A percentile compares a stretch with the other conserved stretches of the same genome.
Conservation (phyloP, 176 grass and related monocot species). For the Aegilops umbellulata region DNA sequence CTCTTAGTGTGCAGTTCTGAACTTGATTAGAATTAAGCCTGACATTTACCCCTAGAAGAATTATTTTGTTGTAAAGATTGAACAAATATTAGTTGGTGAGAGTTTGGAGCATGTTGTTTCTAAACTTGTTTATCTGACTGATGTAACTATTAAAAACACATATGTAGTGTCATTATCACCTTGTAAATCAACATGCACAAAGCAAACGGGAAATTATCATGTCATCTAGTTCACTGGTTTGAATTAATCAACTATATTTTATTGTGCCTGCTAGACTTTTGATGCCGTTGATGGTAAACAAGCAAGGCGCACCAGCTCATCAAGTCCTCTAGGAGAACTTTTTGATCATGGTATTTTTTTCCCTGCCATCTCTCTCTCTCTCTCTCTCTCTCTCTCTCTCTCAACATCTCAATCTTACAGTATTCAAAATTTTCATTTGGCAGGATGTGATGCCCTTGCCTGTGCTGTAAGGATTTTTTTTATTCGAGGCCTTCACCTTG, state of each 20-base stretch:
- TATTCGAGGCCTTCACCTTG: conserved; percentile 24
- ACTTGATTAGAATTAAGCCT: neutral
- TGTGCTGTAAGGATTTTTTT: conserved; percentile 85
- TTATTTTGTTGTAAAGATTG: neutral
- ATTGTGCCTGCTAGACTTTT: conserved; percentile 76
- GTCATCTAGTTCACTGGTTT: conserved; percentile 2
- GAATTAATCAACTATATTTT: conserved; percentile 22
- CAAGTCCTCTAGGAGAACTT: conserved; percentile 98
- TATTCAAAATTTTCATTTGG: conserved; percentile 32
- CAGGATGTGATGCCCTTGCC: conserved; percentile 99
- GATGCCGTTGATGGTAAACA: conserved; percentile 99
- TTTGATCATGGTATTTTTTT: conserved; percentile 78
- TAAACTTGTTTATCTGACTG: neutral
- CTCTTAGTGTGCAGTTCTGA: neutral
- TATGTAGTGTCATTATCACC: neutral
- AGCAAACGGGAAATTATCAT: neutral
- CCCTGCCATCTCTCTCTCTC: neutral
- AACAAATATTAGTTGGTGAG: neutral
- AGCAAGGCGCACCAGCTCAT: conserved; percentile 98
- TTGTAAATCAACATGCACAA: neutral
- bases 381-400: conserved; percentile 8
- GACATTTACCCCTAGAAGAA: neutral
- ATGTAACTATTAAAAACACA: neutral
- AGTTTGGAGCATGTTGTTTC: neutral
- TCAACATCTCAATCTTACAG: neutral